Percentiles rank a stretch among this genome's conserved stretches.
These are phyloP conservation scores for Letharia lupina DNA, from an alignment of 495 filamentous ascomycete species.

Conservation along the genomic window DNA sequence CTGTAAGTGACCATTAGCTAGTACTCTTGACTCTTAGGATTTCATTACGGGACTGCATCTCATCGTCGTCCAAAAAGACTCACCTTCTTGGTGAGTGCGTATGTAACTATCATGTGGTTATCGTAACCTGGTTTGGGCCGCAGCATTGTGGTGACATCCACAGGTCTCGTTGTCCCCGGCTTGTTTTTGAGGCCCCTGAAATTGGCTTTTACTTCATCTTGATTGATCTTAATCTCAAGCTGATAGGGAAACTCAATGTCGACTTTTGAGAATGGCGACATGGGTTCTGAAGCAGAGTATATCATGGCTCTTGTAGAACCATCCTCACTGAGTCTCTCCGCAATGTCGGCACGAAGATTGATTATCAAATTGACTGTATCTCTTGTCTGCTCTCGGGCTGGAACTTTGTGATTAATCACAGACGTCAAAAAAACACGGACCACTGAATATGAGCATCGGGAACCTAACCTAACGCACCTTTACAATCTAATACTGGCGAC, in stretches of 20 bases:
- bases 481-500: constrained; percentile 54
- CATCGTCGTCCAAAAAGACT: constrained; percentile 19
- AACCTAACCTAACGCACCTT: constrained; percentile 45
- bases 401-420: constrained; percentile 24
- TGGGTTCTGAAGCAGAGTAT: constrained; percentile 61
- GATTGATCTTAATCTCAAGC: constrained; percentile 84
- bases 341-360: constrained; percentile 39
- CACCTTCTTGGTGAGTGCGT: constrained; percentile 84
- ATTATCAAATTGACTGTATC: constrained; percentile 48
- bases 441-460: background rate
- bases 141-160: constrained; percentile 73
- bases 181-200: constrained; percentile 90
- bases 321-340: constrained; percentile 45
- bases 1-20: constrained; percentile 36
- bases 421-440: constrained; percentile 13
- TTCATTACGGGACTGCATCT: background rate
- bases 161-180: constrained; percentile 84
- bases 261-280: constrained; percentile 45
- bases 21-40: background rate
- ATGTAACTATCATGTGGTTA: constrained; percentile 78
- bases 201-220: constrained; percentile 78
- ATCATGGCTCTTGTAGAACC: constrained; percentile 60
- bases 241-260: constrained; percentile 88
- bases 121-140: constrained; percentile 59
- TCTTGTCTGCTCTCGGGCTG: constrained; percentile 45